Evolutionary conservation across 371 early-diverging fungal species (phyloP).

Genomic region (Mortierella sp.): DNA sequence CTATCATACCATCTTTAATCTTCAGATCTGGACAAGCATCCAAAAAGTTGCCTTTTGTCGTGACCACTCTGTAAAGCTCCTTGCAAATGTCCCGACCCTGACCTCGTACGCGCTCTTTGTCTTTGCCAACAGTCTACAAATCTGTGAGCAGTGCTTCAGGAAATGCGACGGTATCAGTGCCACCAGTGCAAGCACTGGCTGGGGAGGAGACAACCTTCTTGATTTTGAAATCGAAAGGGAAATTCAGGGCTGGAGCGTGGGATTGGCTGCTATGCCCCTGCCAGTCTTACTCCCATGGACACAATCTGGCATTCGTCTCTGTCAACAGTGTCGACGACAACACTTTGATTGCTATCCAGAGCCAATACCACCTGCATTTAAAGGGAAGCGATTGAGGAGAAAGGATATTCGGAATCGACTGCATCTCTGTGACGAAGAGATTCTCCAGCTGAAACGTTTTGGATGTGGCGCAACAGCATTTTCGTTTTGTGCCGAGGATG

Average conservation of each 20-base stretch:
- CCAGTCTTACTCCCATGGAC: slow-evolving; percentile 16
- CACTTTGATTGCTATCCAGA: slow-evolving; percentile 7
- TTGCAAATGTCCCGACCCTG: not conserved
- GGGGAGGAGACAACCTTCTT: not conserved
- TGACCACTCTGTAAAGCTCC: not conserved
- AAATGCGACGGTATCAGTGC: not conserved
- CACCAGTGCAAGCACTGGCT: not conserved
- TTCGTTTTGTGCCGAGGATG: slow-evolving; percentile 15
- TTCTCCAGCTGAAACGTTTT: slow-evolving; percentile 9
- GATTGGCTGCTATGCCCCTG: slow-evolving; percentile 6
- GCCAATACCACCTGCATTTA: not conserved
- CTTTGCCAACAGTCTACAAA: slow-evolving; percentile 12
- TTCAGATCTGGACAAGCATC: slow-evolving; percentile 12
- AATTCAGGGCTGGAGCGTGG: not conserved
- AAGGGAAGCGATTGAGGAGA: slow-evolving; percentile 4
- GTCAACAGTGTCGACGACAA: slow-evolving; percentile 4
- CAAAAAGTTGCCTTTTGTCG: not conserved
- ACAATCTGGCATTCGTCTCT: not conserved
- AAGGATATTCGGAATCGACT: not conserved
- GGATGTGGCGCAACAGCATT: slow-evolving; percentile 1
- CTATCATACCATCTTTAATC: slow-evolving; percentile 7
- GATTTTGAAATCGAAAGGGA: not conserved
- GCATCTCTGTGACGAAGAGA: slow-evolving; percentile 8
- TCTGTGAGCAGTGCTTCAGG: slow-evolving; percentile 24
- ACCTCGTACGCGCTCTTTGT: slow-evolving; percentile 12